A percentile compares a stretch with the other conserved stretches of the same genome.
Evolutionary conservation across 2,329 filamentous ascomycete genomes (phyloP).

Genomic region (Alternaria consortialis): DNA sequence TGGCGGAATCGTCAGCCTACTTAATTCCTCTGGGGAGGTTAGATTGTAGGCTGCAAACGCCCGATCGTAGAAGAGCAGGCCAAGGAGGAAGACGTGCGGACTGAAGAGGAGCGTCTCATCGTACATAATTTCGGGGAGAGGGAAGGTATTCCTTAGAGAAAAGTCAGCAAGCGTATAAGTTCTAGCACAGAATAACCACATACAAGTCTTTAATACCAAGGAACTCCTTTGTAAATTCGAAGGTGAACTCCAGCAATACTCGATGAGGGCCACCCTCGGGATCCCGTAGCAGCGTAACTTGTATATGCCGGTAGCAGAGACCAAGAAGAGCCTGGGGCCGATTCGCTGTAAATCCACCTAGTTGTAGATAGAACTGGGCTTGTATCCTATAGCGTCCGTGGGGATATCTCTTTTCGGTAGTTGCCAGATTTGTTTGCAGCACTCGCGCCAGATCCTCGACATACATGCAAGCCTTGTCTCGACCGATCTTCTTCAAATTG

Average conservation of each 20-base stretch:
- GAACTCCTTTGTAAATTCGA: conserved; percentile 17
- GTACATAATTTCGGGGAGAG: conserved; percentile 45
- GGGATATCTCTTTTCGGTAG: neutral
- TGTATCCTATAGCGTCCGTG: neutral
- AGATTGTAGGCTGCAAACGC: conserved; percentile 47
- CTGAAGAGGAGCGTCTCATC: conserved; percentile 48
- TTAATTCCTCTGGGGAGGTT: conserved; percentile 46
- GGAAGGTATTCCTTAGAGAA: conserved; percentile 35
- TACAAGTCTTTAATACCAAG: conserved; percentile 6
- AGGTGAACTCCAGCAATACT: conserved; percentile 20
- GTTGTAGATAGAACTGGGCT: neutral
- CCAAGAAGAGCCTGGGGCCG: conserved; percentile 11
- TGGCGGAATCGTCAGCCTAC: conserved; percentile 43
- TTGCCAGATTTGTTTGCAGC: neutral
- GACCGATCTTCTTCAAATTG: conserved; percentile 19
- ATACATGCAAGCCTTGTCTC: conserved; percentile 23
- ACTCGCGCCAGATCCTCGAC: neutral
- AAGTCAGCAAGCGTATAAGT: neutral
- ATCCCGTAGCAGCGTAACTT: conserved; percentile 16
- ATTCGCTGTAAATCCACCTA: neutral
- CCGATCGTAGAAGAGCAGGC: conserved; percentile 37
- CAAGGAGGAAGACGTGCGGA: conserved; percentile 40
- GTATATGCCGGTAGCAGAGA: conserved; percentile 16
- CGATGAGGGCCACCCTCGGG: conserved; percentile 10
- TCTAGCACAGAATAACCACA: neutral